Conservation (phyloP, 2,329 filamentous ascomycete species). For the Triangularia setosa region DNA sequence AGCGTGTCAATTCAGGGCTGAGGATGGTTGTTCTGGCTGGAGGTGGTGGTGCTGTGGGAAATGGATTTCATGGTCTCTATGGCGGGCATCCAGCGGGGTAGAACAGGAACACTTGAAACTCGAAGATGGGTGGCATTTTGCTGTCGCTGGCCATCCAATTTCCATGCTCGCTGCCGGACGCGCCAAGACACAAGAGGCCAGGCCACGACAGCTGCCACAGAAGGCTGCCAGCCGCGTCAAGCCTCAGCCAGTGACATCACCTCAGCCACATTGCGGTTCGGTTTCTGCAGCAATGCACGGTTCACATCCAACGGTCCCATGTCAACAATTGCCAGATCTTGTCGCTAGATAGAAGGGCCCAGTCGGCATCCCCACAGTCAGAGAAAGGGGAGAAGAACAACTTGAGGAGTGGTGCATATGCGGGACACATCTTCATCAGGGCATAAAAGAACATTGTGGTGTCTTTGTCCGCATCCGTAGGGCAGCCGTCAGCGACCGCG, state of each 20-base stretch:
- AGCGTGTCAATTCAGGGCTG: background rate
- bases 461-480: background rate
- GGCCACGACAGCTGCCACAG: constrained; percentile 16
- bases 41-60: background rate
- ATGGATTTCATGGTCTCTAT: background rate
- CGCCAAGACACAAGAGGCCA: background rate
- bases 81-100: constrained; percentile 2
- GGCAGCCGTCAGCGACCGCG: background rate
- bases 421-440: background rate
- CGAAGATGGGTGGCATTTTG: background rate
- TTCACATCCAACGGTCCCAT: constrained; percentile 16
- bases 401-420: background rate
- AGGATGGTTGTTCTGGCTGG: background rate
- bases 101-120: constrained; percentile 5
- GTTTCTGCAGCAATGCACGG: constrained; percentile 26
- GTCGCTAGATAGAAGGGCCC: background rate
- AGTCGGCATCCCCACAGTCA: background rate
- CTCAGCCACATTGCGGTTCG: background rate
- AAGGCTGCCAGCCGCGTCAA: constrained; percentile 8
- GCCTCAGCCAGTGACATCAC: constrained; percentile 22
- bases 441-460: background rate
- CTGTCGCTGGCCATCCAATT: background rate
- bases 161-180: background rate
- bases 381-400: background rate
- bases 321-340: constrained; percentile 22